Percentiles rank a stretch among this genome's conserved stretches.
These are phyloP conservation scores for Leishmania guyanensis DNA, from an alignment of 208 protist species.

Conservation along the genomic window DNA sequence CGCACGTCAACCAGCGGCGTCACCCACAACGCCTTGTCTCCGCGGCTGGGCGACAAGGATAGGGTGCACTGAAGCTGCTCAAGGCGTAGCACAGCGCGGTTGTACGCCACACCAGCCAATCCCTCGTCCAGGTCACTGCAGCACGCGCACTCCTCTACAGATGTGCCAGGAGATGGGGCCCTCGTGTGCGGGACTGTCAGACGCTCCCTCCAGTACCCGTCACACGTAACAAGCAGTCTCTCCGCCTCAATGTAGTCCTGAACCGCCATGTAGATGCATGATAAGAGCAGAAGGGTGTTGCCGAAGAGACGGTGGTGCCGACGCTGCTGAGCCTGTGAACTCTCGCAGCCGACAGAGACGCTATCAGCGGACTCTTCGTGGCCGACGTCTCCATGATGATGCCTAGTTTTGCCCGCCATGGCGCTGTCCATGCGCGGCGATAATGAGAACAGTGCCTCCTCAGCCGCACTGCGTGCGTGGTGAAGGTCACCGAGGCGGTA, in stretches of 20 bases:
- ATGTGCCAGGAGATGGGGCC: neutral
- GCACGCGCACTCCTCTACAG: neutral
- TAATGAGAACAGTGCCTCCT: constrained; percentile 34
- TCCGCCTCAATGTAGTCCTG: constrained; percentile 55
- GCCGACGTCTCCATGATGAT: neutral
- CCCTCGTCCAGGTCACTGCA: constrained; percentile 20
- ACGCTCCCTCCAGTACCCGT: constrained; percentile 58
- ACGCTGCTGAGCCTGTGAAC: neutral
- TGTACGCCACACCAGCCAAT: constrained; percentile 44
- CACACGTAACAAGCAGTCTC: constrained; percentile 53
- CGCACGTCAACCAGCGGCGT: neutral
- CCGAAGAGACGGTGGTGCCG: constrained; percentile 40
- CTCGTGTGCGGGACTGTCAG: constrained; percentile 8
- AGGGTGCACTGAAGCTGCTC: constrained; percentile 27
- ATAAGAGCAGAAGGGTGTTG: constrained; percentile 54
- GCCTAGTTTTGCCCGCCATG: neutral
- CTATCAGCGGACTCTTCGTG: neutral
- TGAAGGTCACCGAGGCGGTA: constrained; percentile 39
- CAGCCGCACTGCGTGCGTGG: constrained; percentile 31
- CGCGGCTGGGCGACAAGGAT: neutral
- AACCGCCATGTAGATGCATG: constrained; percentile 45
- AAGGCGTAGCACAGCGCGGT: constrained; percentile 52
- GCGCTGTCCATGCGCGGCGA: neutral
- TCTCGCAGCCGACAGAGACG: neutral
- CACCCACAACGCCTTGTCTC: neutral